Evolutionary conservation across 345 rosid species (phyloP).

Genomic region (Hevea brasiliensis): DNA sequence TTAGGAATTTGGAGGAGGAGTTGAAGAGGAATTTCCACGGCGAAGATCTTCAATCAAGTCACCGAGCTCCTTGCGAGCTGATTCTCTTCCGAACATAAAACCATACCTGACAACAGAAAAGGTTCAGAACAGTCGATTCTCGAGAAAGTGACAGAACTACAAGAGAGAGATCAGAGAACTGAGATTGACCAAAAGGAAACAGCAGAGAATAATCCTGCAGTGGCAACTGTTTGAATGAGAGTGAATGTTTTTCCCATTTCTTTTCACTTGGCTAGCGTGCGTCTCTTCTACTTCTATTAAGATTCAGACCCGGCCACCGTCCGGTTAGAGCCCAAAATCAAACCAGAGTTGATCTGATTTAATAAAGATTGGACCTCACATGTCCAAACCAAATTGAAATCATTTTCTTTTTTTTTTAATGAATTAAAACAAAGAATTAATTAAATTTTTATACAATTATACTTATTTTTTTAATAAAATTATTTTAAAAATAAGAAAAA

Average conservation of each 20-base stretch:
- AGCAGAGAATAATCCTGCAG: conserved; percentile 85
- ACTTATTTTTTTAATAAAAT: too few relatives aligned
- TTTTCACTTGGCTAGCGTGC: neutral
- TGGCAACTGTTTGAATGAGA: conserved; percentile 68
- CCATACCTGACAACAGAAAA: conserved; percentile 63
- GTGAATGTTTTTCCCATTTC: conserved; percentile 64
- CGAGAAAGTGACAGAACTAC: neutral
- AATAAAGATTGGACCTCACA: too few relatives aligned
- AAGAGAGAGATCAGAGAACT: neutral
- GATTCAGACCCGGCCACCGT: too few relatives aligned
- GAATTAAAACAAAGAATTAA: too few relatives aligned
- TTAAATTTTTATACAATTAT: too few relatives aligned
- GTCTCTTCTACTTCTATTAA: neutral
- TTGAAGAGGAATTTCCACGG: conserved; percentile 39
- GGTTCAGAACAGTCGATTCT: neutral
- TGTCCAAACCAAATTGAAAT: too few relatives aligned
- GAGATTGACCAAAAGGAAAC: conserved; percentile 58
- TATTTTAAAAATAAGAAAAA: too few relatives aligned
- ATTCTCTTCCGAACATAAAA: conserved; percentile 90
- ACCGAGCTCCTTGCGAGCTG: conserved; percentile 83
- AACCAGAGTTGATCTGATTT: too few relatives aligned
- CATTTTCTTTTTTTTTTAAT: too few relatives aligned
- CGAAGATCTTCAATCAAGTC: conserved; percentile 76
- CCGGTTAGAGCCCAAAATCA: too few relatives aligned
- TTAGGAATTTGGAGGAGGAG: conserved; percentile 39